phyloP scores from a whole-genome alignment of 306 rosid genomes.

The Rubus parviflorus region DNA sequence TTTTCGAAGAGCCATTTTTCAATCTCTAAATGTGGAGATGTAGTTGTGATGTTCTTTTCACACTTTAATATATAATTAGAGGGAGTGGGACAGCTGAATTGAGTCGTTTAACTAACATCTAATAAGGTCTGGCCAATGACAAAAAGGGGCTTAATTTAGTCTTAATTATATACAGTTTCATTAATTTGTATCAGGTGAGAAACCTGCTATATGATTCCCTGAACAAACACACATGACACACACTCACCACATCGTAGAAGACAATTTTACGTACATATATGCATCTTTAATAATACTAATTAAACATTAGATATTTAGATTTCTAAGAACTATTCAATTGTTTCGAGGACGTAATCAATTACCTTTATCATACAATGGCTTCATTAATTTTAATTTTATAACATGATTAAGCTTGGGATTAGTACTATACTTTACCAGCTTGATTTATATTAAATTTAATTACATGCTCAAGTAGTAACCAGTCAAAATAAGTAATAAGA shows the following conservation, averaged over 20 bases:
- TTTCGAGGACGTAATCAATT: neutral
- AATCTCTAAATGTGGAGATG: neutral
- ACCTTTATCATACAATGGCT: neutral
- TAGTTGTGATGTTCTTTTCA: conserved; percentile 41
- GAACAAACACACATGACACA: neutral
- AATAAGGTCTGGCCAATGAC: neutral
- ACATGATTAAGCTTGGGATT: neutral
- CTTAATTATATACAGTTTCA: neutral
- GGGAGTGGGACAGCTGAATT: conserved; percentile 26
- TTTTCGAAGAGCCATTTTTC: no score
- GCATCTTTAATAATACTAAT: no score
- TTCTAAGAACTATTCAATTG: neutral
- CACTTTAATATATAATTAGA: neutral
- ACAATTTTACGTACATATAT: neutral
- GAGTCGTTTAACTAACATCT: conserved; percentile 28
- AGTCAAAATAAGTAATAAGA: neutral
- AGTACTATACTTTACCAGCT: neutral
- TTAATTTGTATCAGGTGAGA: conserved; percentile 11
- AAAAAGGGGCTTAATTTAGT: neutral
- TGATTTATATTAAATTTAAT: neutral
- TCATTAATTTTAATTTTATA: neutral
- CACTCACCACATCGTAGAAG: conserved; percentile 8
- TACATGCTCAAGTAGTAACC: neutral
- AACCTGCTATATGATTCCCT: conserved; percentile 2
- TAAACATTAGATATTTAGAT: neutral